phyloP scores from a whole-genome alignment of 1,284 basidiomycete genomes.

The Trichosporon ovoides region DNA sequence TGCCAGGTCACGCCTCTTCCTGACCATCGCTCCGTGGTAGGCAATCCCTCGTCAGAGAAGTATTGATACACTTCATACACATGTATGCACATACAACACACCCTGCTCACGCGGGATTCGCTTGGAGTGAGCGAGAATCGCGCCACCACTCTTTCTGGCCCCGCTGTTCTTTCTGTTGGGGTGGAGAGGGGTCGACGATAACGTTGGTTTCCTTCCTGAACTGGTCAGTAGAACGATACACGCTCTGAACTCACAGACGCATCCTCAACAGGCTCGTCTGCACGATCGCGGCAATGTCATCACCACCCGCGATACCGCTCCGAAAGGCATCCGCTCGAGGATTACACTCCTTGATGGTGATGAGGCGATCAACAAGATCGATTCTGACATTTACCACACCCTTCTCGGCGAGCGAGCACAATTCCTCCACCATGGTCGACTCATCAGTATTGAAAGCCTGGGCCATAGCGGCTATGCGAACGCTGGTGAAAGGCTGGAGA shows the following conservation, averaged over 20 bases:
- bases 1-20: too few relatives aligned
- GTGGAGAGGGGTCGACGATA: constrained; percentile 23
- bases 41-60: too few relatives aligned
- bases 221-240: neutral
- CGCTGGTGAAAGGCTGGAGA: constrained; percentile 35
- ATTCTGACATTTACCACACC: constrained; percentile 33
- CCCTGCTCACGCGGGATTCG: too few relatives aligned
- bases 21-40: too few relatives aligned
- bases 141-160: constrained; percentile 1
- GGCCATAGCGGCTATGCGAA: constrained; percentile 36
- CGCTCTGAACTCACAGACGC: constrained; percentile 30
- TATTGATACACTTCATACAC: neutral
- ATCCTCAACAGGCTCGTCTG: constrained; percentile 32
- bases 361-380: constrained; percentile 40
- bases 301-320: constrained; percentile 23
- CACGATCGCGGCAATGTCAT: constrained; percentile 21
- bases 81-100: neutral
- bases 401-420: constrained; percentile 30
- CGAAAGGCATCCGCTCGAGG: constrained; percentile 28
- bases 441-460: constrained; percentile 28
- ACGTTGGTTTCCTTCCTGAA: constrained; percentile 35
- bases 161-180: constrained; percentile 9
- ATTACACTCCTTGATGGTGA: constrained; percentile 26
- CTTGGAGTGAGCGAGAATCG: neutral
- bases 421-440: constrained; percentile 23